These are phyloP conservation scores for Huntiella decipiens DNA, from an alignment of 2,329 filamentous ascomycete species.

Conservation along the genomic window DNA sequence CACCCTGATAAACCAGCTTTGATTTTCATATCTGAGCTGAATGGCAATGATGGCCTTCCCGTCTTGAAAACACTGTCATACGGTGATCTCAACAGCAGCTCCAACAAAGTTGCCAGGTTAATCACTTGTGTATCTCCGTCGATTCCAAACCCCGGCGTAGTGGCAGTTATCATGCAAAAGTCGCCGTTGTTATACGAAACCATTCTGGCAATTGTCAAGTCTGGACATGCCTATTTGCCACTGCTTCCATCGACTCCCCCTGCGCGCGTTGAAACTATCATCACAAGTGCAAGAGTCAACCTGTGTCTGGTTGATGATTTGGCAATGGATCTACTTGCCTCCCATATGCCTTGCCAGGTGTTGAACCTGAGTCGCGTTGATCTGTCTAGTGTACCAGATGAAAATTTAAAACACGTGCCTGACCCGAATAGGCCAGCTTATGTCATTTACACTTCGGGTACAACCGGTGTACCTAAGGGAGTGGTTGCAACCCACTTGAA, in stretches of 20 bases:
- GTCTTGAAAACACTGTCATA: constrained; percentile 38
- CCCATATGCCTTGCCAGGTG: constrained; percentile 10
- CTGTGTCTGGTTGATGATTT: constrained; percentile 25
- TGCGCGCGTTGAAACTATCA: constrained; percentile 39
- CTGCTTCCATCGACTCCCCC: constrained; percentile 52
- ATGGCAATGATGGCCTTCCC: neutral
- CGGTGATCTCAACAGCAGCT: constrained; percentile 37
- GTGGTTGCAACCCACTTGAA: constrained; percentile 61
- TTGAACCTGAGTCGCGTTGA: constrained; percentile 20
- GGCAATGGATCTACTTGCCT: constrained; percentile 11
- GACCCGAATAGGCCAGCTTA: constrained; percentile 44
- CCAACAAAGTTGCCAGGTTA: constrained; percentile 41
- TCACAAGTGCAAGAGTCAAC: constrained; percentile 37
- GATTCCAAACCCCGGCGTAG: constrained; percentile 10
- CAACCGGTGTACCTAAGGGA: constrained; percentile 62
- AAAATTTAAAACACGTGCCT: constrained; percentile 22
- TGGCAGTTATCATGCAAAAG: constrained; percentile 66
- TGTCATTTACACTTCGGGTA: constrained; percentile 68
- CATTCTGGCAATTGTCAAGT: constrained; percentile 56
- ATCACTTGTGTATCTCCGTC: constrained; percentile 4
- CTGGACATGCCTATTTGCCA: constrained; percentile 63
- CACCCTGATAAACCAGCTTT: constrained; percentile 41
- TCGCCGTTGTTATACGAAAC: constrained; percentile 51
- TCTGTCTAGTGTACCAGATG: neutral
- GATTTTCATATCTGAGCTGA: constrained; percentile 26